Conservation (phyloP, 495 filamentous ascomycete genomes). For the Copromyces sp. region DNA sequence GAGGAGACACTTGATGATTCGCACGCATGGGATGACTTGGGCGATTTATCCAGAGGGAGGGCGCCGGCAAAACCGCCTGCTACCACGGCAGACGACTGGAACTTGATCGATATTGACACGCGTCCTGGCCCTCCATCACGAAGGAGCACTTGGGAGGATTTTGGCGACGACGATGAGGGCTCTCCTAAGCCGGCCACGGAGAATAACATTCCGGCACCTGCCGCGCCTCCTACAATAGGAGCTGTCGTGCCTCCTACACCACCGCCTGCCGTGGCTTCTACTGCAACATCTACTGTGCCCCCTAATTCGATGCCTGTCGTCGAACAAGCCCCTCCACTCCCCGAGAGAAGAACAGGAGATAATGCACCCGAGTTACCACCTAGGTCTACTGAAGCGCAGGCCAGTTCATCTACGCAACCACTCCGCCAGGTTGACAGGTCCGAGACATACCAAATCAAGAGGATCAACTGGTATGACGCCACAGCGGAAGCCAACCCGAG, state of each 20-base stretch:
- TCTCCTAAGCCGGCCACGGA: conserved; percentile 7
- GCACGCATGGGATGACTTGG: conserved; percentile 37
- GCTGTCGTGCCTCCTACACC: not conserved
- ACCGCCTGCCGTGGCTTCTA: not conserved
- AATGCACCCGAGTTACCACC: conserved; percentile 29
- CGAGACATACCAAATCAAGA: conserved; percentile 40
- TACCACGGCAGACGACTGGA: conserved; percentile 35
- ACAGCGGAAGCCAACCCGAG: conserved; percentile 29
- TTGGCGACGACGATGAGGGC: conserved; percentile 19
- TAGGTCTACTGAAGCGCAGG: conserved; percentile 17
- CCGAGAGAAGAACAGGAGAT: conserved; percentile 10
- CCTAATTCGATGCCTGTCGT: not conserved
- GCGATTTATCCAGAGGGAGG: conserved; percentile 23
- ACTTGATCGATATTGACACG: conserved; percentile 35
- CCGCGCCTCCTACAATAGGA: not conserved
- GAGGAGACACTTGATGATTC: conserved; percentile 26
- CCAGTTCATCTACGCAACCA: conserved; percentile 20
- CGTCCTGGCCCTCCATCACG: conserved; percentile 23
- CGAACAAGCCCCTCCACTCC: not conserved
- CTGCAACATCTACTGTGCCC: not conserved
- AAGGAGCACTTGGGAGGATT: conserved; percentile 31
- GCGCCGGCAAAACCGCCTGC: conserved; percentile 14
- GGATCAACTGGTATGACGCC: conserved; percentile 35
- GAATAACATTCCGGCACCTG: not conserved
- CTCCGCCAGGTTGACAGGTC: conserved; percentile 29